A percentile compares a stretch with the other conserved stretches of the same genome.
These are phyloP conservation scores for Hibiscus syriacus DNA, from an alignment of 345 rosid species.

Conservation along the genomic window DNA sequence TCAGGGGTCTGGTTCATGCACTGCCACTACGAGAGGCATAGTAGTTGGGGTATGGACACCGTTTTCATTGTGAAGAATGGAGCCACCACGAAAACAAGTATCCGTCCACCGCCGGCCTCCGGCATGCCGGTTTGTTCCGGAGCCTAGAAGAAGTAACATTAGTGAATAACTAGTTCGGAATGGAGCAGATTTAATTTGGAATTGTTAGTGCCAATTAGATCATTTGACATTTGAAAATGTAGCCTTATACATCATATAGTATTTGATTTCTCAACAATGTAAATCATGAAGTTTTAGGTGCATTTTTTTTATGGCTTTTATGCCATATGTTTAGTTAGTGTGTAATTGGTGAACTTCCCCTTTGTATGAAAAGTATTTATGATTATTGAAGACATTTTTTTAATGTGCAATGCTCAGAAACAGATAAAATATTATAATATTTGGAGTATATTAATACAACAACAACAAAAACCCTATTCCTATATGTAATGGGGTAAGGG, in stretches of 20 bases:
- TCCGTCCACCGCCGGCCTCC: background rate
- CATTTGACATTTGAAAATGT: background rate
- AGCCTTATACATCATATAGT: background rate
- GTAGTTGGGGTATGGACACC: slow-evolving; percentile 29
- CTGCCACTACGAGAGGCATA: slow-evolving; percentile 20
- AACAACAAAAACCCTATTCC: too few species aligned
- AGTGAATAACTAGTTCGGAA: background rate
- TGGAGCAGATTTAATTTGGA: background rate
- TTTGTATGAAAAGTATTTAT: too few species aligned
- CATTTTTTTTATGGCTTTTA: too few species aligned
- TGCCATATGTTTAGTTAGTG: too few species aligned
- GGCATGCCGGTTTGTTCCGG: slow-evolving; percentile 10
- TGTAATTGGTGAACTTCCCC: too few species aligned
- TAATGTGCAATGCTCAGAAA: too few species aligned
- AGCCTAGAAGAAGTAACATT: background rate
- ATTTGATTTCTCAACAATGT: too few species aligned
- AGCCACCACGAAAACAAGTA: background rate
- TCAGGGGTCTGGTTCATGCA: slow-evolving; percentile 11
- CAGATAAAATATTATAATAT: too few species aligned
- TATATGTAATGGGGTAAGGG: too few species aligned
- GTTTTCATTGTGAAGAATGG: slow-evolving; percentile 25
- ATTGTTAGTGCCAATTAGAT: background rate
- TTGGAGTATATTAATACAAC: too few species aligned
- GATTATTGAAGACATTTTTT: too few species aligned
- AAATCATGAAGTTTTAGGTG: too few species aligned